A percentile compares a stretch with the other conserved stretches of the same genome.
Conservation (phyloP, 352 stramenopile species). For the Phytophthora citrophthora region DNA sequence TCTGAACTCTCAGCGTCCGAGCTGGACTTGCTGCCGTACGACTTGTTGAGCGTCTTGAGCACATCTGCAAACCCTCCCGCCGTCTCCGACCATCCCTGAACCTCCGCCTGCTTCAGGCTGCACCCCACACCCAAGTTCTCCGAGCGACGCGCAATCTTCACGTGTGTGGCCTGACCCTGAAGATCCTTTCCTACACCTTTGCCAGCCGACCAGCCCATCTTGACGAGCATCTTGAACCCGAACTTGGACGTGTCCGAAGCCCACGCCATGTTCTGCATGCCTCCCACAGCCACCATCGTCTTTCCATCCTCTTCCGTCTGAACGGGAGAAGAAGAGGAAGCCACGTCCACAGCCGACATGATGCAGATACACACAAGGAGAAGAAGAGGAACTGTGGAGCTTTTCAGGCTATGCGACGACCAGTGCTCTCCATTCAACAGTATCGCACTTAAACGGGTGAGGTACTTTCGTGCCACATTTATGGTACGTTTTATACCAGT, state of each 20-base stretch:
- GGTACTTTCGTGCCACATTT: background rate
- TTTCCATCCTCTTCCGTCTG: conserved; percentile 40
- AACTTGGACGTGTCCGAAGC: conserved; percentile 92
- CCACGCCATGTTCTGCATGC: conserved; percentile 91
- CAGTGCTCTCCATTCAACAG: conserved; percentile 12
- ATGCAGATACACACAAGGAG: background rate
- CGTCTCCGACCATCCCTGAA: conserved; percentile 89
- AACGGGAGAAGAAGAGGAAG: conserved; percentile 24
- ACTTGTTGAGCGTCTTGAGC: conserved; percentile 86
- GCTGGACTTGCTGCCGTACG: conserved; percentile 61
- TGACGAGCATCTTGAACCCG: conserved; percentile 95
- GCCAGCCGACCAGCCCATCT: conserved; percentile 96
- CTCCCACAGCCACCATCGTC: conserved; percentile 82
- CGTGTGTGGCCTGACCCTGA: conserved; percentile 87
- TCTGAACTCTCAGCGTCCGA: conserved; percentile 37
- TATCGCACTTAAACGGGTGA: background rate
- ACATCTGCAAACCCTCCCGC: conserved; percentile 83
- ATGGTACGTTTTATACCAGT: no score
- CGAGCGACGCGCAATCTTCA: conserved; percentile 88
- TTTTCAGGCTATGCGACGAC: conserved; percentile 21
- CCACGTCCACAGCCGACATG: conserved; percentile 40
- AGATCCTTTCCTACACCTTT: conserved; percentile 94
- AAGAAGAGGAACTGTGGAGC: background rate
- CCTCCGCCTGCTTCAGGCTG: conserved; percentile 86
- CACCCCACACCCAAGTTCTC: conserved; percentile 93